Base-by-base conservation (phyloP, 2,329 filamentous ascomycete genomes). In the Fusarium sp. region DNA sequence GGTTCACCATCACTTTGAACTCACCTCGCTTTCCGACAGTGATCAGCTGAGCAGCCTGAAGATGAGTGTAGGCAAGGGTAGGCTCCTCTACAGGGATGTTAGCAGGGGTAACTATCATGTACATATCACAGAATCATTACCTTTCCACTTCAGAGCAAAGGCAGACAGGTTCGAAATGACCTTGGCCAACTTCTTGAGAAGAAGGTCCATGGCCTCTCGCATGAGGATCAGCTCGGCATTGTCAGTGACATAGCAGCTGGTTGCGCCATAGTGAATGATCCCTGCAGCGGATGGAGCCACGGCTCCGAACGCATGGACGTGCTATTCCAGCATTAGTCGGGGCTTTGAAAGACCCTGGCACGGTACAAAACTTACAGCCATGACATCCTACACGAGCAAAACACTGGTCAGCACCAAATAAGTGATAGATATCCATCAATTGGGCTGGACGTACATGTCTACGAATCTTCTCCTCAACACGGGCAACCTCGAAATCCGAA, bases 401-500 rank as follows among this genome's bases (percentile, higher is more conserved):
- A 14, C 43, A 48, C 43, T 27, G 43, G 43, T 48, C 43, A 48
- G 43, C 43, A 48, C 43, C 43, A 48, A 48, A 27, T 24, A 48
- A 27, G 43, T 24, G 22, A 48, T 24, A 27, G 43, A 48, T 27
- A 27, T 48, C 24, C 43, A 48, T 48, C 43, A 18, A 48, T 48
- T 48, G 22, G 22, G 43, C 43, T 48, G 43, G 43, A 48, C 43
- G 43, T 27, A 48, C 43, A 57, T 74, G 72, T 20, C 72, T 52
- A 18, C 72, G 68, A 2, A 60, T 65, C 68, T 75, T 72, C 27
- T 74, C 72, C 39, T 75, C 68, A 18, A 69, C 68, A 11, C 72
- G 68, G 7, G 72, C 72, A 66, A 68, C 61, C 48, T 75, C 68
- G 29, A 75, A 74, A n/a, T 68, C 68, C 16, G 74, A 65, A 14